Evolutionary conservation across 1,284 basidiomycete species (phyloP).

Genomic region (Trichosporon sp.): DNA sequence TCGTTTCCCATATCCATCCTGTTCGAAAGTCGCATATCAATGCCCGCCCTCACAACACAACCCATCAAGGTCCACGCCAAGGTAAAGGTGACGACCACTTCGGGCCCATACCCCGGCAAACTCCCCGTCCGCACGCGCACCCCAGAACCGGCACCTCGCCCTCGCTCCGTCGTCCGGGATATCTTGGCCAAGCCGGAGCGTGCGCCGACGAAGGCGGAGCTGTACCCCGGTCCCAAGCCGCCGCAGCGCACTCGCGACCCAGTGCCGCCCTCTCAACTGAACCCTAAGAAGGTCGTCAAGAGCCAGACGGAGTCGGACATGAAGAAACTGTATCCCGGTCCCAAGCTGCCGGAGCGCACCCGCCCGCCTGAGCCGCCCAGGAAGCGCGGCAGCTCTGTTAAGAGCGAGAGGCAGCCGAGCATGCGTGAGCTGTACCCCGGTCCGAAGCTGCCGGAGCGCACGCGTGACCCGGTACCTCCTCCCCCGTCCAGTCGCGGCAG

Average conservation of each 20-base stretch:
- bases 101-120: constrained; percentile 9
- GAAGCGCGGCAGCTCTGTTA: background rate
- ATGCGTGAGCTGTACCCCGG: background rate
- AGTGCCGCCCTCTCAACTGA: background rate
- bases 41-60: background rate
- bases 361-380: background rate
- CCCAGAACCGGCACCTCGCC: background rate
- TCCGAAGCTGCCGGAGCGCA: constrained; percentile 11
- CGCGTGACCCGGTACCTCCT: background rate
- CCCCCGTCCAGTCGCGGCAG: background rate
- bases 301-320: background rate
- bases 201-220: background rate
- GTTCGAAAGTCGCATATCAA: background rate
- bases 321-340: constrained; percentile 16
- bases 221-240: constrained; percentile 4
- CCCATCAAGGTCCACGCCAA: constrained; percentile 1
- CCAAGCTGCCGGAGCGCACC: constrained; percentile 15
- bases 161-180: background rate
- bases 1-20: background rate
- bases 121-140: constrained; percentile 8
- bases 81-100: background rate
- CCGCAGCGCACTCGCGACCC: constrained; percentile 7
- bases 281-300: background rate
- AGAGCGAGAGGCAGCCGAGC: background rate
- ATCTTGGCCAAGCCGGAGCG: background rate